Percentiles rank a stretch among this genome's conserved stretches.
These are phyloP conservation scores for Elaeagnus macrophylla DNA, from an alignment of 306 rosid genomes.

Conservation along the genomic window DNA sequence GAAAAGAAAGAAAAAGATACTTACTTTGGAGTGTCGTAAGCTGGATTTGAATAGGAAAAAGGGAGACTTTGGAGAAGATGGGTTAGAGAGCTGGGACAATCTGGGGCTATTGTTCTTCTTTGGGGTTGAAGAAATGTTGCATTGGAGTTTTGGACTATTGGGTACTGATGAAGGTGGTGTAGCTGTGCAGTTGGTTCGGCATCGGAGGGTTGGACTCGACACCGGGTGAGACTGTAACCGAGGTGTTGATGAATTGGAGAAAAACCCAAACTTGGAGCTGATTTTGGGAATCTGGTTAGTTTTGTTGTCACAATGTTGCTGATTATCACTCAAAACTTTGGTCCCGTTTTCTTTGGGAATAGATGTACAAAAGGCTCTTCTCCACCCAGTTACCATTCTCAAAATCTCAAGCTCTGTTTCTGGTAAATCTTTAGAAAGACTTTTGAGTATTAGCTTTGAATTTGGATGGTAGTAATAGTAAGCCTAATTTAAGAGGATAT, in stretches of 20 bases:
- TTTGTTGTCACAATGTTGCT: conserved; percentile 26
- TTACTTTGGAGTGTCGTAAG: conserved; percentile 60
- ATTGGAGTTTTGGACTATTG: conserved; percentile 68
- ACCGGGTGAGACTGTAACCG: conserved; percentile 46
- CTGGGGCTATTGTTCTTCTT: conserved; percentile 33
- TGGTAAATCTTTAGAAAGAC: background rate
- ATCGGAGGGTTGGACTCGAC: conserved; percentile 52
- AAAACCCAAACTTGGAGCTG: conserved; percentile 66
- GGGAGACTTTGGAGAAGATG: conserved; percentile 76
- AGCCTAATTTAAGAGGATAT: background rate
- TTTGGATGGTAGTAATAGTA: no score
- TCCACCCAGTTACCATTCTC: conserved; percentile 84
- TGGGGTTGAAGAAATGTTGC: conserved; percentile 30
- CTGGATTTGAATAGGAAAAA: conserved; percentile 72
- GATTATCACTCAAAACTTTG: conserved; percentile 26
- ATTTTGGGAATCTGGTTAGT: conserved; percentile 46
- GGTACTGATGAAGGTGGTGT: conserved; percentile 45
- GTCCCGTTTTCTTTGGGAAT: conserved; percentile 51
- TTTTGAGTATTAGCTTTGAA: no score
- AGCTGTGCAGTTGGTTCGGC: conserved; percentile 44
- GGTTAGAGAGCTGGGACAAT: conserved; percentile 49
- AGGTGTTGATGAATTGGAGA: conserved; percentile 82
- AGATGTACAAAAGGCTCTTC: conserved; percentile 90
- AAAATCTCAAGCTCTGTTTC: background rate
- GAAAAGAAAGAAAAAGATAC: background rate